A percentile compares a stretch with the other conserved stretches of the same genome.
Conservation (phyloP, 345 rosid genomes). For the Salix dunnii region DNA sequence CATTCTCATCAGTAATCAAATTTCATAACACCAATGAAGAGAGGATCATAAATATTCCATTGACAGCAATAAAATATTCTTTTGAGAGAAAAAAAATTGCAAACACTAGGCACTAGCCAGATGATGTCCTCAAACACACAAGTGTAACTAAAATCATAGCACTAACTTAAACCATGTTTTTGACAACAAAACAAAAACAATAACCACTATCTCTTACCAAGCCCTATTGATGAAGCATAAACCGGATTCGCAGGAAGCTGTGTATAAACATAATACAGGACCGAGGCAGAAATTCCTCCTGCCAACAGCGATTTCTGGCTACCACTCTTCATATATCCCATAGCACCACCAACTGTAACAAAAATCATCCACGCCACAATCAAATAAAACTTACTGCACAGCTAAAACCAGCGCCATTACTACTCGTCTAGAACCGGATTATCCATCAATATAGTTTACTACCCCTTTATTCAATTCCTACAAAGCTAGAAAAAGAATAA, state of each 20-base stretch:
- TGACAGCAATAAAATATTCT: no score
- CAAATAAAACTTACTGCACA: background rate
- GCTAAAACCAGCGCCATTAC: no score
- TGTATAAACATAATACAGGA: conserved; percentile 59
- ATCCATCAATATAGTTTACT: no score
- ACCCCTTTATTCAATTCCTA: no score
- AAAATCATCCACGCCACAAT: background rate
- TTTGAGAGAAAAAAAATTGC: no score
- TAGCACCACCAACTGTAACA: conserved; percentile 68
- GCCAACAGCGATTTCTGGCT: conserved; percentile 80
- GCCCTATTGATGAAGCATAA: conserved; percentile 72
- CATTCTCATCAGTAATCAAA: no score
- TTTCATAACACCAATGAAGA: no score
- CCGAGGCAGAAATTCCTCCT: conserved; percentile 70
- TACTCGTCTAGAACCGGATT: no score
- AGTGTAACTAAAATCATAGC: background rate
- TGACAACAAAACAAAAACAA: background rate
- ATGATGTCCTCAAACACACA: no score
- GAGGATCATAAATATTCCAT: no score
- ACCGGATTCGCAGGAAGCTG: conserved; percentile 74
- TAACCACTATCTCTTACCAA: conserved; percentile 48
- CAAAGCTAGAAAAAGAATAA: background rate
- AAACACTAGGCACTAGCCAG: no score
- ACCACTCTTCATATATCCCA: conserved; percentile 84
- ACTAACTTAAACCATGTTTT: background rate